These are phyloP conservation scores for Plasmopara viticola DNA, from an alignment of 352 stramenopile genomes.

Conservation along the genomic window DNA sequence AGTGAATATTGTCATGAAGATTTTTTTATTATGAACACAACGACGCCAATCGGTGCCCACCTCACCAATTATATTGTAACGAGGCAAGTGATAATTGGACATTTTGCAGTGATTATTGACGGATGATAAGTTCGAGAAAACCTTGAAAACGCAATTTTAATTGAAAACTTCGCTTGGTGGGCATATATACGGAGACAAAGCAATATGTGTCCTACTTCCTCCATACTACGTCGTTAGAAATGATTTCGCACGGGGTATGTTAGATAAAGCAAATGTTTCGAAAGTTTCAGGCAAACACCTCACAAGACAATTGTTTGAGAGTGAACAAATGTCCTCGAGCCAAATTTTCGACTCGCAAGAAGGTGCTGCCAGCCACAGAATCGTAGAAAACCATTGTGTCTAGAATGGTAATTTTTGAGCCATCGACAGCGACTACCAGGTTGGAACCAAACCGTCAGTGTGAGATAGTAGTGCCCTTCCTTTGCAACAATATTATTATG, in stretches of 20 bases:
- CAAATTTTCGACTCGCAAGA: constrained; percentile 50
- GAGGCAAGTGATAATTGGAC: constrained; percentile 31
- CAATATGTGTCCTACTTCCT: constrained; percentile 36
- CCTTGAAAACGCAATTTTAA: constrained; percentile 66
- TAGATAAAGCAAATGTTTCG: constrained; percentile 5
- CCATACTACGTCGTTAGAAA: constrained; percentile 72
- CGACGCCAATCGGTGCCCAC: constrained; percentile 13
- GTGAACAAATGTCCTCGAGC: constrained; percentile 68
- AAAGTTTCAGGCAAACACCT: constrained; percentile 32
- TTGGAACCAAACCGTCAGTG: no score
- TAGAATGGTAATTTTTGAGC: no score
- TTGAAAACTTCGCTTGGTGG: constrained; percentile 37
- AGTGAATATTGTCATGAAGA: neutral
- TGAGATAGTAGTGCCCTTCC: constrained; percentile 18
- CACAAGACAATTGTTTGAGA: constrained; percentile 37
- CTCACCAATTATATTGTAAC: constrained; percentile 18
- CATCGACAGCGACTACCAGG: no score
- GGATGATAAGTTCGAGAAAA: constrained; percentile 62
- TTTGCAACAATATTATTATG: constrained; percentile 21
- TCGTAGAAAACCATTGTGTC: neutral
- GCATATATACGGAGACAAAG: no score
- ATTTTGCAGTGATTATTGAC: constrained; percentile 22
- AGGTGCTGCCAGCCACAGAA: constrained; percentile 44
- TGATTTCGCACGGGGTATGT: constrained; percentile 40
- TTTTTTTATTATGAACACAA: neutral